Evolutionary conservation across 2,329 filamentous ascomycete species (phyloP).

Genomic region (Hypoxylon sp.): DNA sequence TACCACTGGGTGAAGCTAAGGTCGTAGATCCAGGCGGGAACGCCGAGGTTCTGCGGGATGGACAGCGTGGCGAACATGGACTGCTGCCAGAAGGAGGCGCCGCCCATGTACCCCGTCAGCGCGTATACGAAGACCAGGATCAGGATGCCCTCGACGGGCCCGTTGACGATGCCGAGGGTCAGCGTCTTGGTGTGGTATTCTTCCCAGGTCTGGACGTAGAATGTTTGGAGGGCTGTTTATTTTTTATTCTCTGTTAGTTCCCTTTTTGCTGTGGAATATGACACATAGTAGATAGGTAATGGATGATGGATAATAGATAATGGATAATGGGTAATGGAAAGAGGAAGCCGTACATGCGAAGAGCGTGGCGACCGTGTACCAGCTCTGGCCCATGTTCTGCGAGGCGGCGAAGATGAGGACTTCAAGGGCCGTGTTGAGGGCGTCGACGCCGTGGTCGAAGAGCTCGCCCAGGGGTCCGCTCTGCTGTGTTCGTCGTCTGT

Average conservation of each 20-base stretch:
- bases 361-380: slow-evolving; percentile 86
- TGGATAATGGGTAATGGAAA: neutral
- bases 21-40: slow-evolving; percentile 81
- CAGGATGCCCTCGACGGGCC: slow-evolving; percentile 93
- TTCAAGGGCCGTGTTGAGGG: slow-evolving; percentile 94
- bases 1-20: slow-evolving; percentile 94
- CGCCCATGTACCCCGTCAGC: slow-evolving; percentile 86
- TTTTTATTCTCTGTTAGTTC: too few relatives aligned
- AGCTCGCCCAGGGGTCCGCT: slow-evolving; percentile 95
- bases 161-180: slow-evolving; percentile 91
- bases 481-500: slow-evolving; percentile 86
- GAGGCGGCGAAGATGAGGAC: slow-evolving; percentile 91
- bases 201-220: slow-evolving; percentile 99
- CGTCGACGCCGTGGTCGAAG: slow-evolving; percentile 98
- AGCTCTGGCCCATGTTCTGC: slow-evolving; percentile 93
- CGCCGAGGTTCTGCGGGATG: slow-evolving; percentile 72
- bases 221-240: slow-evolving; percentile 82
- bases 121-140: slow-evolving; percentile 86
- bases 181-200: slow-evolving; percentile 98
- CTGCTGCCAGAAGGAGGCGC: slow-evolving; percentile 93
- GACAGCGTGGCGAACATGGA: slow-evolving; percentile 81
- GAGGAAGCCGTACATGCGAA: slow-evolving; percentile 78
- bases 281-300: too few relatives aligned
- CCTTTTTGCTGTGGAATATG: too few relatives aligned
- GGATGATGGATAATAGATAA: too few relatives aligned